A percentile compares a stretch with the other conserved stretches of the same genome.
Evolutionary conservation across 2,329 filamentous ascomycete genomes (phyloP).

Genomic region (Lasiodiplodia sp.): DNA sequence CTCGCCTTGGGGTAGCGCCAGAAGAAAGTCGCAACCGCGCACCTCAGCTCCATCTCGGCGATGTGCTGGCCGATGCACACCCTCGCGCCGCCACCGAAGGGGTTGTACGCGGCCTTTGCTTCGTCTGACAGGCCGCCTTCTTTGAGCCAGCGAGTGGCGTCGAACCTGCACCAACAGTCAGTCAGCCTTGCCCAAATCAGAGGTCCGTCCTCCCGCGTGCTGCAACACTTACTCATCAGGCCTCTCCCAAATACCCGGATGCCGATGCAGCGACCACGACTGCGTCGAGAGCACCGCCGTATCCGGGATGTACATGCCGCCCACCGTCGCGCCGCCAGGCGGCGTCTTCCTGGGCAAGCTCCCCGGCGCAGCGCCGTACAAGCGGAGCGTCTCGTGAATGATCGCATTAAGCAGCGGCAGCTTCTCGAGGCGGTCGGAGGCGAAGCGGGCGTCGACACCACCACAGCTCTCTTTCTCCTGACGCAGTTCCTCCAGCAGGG

Average conservation of each 20-base stretch:
- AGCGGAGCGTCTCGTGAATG: constrained; percentile 48
- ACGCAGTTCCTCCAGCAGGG: constrained; percentile 33
- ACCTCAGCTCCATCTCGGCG: constrained; percentile 64
- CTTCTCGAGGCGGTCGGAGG: constrained; percentile 38
- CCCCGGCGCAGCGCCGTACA: constrained; percentile 47
- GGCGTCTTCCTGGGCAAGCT: constrained; percentile 47
- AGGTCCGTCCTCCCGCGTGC: no score
- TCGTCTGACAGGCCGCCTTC: constrained; percentile 34
- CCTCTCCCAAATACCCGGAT: constrained; percentile 31
- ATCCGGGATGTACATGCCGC: constrained; percentile 46
- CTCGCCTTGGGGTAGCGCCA: constrained; percentile 48
- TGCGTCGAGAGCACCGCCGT: constrained; percentile 48
- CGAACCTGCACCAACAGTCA: constrained; percentile 37
- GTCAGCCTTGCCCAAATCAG: background rate
- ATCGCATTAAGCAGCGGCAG: constrained; percentile 46
- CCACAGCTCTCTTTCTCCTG: constrained; percentile 36
- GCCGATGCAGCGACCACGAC: constrained; percentile 49
- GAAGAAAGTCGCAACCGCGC: constrained; percentile 62
- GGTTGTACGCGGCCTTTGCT: constrained; percentile 66
- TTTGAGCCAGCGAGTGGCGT: constrained; percentile 42
- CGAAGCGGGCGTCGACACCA: constrained; percentile 33
- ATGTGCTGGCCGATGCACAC: constrained; percentile 76
- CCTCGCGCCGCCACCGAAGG: constrained; percentile 72
- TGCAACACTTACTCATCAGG: constrained; percentile 7
- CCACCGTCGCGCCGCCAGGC: constrained; percentile 42